Percentiles rank a stretch among this genome's conserved stretches.
phyloP scores from a whole-genome alignment of 768 basidiomycete species.

The Antrodiella citrinella region DNA sequence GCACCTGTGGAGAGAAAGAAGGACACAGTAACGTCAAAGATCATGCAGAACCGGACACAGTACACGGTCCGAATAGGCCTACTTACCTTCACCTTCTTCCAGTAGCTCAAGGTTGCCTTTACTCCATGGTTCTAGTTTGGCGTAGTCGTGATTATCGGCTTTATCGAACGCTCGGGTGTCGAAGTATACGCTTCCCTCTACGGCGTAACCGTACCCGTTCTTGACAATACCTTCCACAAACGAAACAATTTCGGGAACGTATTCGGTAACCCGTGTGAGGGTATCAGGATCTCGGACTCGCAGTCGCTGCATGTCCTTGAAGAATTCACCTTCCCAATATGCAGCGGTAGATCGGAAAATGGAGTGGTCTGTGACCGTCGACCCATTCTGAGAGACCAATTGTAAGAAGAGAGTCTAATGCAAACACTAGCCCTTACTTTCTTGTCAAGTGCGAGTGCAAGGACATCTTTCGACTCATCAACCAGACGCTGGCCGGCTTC shows the following conservation, averaged over 20 bases:
- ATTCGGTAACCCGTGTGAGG: conserved; percentile 93
- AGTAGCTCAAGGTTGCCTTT: conserved; percentile 87
- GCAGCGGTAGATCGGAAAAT: conserved; percentile 77
- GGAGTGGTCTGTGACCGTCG: conserved; percentile 78
- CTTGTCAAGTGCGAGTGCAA: conserved; percentile 65
- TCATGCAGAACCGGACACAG: background rate
- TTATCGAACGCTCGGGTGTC: conserved; percentile 79
- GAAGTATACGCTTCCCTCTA: conserved; percentile 87
- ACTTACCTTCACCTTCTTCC: conserved; percentile 84
- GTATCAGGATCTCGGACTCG: conserved; percentile 83
- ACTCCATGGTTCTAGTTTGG: conserved; percentile 93
- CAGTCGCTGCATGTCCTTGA: conserved; percentile 87
- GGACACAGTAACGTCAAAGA: background rate
- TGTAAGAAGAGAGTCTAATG: conserved; percentile 8
- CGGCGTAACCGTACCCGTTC: conserved; percentile 76
- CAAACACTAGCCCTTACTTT: no score
- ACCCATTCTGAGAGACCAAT: conserved; percentile 48
- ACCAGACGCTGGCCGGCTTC: conserved; percentile 53
- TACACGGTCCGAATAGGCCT: background rate
- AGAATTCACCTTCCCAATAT: conserved; percentile 87
- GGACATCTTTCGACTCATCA: conserved; percentile 67
- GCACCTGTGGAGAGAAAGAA: conserved; percentile 51
- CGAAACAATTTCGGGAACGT: conserved; percentile 87
- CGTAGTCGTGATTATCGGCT: conserved; percentile 73
- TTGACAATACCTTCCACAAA: conserved; percentile 81